A percentile compares a stretch with the other conserved stretches of the same genome.
Conservation (phyloP, 306 rosid species). For the Quercus gilva region DNA sequence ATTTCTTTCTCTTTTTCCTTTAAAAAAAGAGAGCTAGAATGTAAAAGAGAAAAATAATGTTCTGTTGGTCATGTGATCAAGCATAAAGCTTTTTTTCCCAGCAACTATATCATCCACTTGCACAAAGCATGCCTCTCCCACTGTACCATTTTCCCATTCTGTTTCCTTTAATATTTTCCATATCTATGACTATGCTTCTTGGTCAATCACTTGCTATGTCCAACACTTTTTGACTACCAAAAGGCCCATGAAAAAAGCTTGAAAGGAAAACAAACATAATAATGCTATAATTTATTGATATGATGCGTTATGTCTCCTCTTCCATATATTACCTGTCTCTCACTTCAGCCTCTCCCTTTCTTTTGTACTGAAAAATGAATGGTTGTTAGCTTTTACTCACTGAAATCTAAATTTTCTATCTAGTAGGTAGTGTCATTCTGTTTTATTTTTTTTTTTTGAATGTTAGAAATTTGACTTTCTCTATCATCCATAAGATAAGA, state of each 20-base stretch:
- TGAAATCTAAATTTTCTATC: neutral
- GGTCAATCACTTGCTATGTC: neutral
- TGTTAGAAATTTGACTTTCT: neutral
- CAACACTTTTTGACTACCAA: conserved; percentile 24
- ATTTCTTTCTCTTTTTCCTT: neutral
- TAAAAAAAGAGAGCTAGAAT: no score
- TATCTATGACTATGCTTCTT: neutral
- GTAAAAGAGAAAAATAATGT: neutral
- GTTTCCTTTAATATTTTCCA: neutral
- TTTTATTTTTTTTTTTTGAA: neutral
- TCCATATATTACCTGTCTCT: neutral
- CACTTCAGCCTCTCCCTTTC: neutral
- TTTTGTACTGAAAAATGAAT: neutral
- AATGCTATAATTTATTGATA: neutral
- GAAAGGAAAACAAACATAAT: neutral
- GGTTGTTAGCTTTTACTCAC: no score
- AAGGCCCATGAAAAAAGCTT: conserved; percentile 21
- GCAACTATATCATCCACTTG: neutral
- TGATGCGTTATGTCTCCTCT: neutral
- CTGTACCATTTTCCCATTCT: neutral
- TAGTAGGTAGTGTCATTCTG: no score
- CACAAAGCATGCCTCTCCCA: neutral
- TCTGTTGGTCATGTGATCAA: neutral
- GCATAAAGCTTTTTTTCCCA: neutral
- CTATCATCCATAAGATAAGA: conserved; percentile 6